Conservation (phyloP, 805 yeast species). For the Suhomyces sp. region DNA sequence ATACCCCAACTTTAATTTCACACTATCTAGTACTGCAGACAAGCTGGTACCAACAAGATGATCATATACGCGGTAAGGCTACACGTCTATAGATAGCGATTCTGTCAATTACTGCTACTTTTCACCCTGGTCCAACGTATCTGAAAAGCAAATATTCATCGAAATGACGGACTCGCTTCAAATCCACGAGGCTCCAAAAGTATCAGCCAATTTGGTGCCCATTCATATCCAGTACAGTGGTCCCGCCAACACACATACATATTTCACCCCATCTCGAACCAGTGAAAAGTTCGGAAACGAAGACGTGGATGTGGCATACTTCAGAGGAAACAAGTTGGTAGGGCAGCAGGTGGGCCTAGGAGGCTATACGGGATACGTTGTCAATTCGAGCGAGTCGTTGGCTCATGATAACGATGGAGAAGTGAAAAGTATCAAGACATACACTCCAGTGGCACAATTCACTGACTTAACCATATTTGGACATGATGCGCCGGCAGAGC, state of each 20-base stretch:
- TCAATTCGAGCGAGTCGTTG: conserved; percentile 20
- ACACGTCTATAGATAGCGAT: too few species aligned
- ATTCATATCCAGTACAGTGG: conserved; percentile 22
- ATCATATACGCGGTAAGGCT: too few species aligned
- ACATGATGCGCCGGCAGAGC: conserved; percentile 25
- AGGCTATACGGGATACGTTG: conserved; percentile 24
- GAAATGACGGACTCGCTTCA: conserved; percentile 9
- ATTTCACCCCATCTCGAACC: conserved; percentile 30
- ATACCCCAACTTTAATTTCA: too few species aligned
- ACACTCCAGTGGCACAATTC: conserved; percentile 22
- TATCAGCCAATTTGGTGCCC: conserved; percentile 13
- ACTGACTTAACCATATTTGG: conserved; percentile 24
- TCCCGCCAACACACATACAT: conserved; percentile 31
- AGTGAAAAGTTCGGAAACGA: conserved; percentile 14
- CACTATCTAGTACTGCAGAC: too few species aligned
- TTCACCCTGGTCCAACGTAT: too few species aligned
- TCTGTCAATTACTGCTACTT: too few species aligned
- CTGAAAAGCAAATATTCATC: conserved; percentile 1
- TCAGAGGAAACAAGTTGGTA: conserved; percentile 35
- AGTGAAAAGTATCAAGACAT: conserved; percentile 19
- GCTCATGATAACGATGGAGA: conserved; percentile 12
- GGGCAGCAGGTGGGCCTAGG: conserved; percentile 18
- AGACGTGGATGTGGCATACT: conserved; percentile 23
- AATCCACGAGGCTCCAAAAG: conserved; percentile 8
- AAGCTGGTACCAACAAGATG: too few species aligned